Evolutionary conservation across 306 rosid genomes (phyloP).

Genomic region (Adenanthera pavonina): DNA sequence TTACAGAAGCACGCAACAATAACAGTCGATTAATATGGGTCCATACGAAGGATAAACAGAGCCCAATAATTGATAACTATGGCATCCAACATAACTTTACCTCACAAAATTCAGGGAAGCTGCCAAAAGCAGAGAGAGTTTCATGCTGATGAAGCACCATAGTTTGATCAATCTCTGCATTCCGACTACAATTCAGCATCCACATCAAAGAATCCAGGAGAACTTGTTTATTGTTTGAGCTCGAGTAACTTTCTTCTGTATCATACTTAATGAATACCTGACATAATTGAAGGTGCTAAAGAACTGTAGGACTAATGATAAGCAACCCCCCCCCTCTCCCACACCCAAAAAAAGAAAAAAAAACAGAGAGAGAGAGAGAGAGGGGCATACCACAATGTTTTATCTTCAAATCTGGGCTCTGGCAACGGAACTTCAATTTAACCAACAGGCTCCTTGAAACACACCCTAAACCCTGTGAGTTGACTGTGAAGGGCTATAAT

Average conservation of each 20-base stretch:
- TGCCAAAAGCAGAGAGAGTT: neutral
- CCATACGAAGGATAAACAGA: neutral
- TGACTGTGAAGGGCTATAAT: neutral
- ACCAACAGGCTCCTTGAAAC: neutral
- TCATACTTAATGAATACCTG: neutral
- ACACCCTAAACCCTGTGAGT: neutral
- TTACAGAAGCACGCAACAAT: neutral
- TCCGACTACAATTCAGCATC: neutral
- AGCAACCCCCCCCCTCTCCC: neutral
- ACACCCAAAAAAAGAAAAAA: no score
- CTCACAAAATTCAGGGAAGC: neutral
- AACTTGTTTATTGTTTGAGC: neutral
- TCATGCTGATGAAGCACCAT: neutral
- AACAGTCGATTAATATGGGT: neutral
- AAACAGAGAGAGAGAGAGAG: neutral
- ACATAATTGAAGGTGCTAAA: neutral
- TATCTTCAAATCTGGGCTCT: neutral
- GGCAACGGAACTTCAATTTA: neutral
- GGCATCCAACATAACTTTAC: neutral
- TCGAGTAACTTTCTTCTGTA: neutral
- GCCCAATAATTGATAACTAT: neutral
- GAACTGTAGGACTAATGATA: neutral
- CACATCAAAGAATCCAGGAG: neutral
- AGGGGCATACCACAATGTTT: neutral
- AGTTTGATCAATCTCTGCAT: neutral